Evolutionary conservation across 2,329 filamentous ascomycete species (phyloP), one percentile per base, ranked within the genome.

Genomic region (Pyricularia sp.): DNA sequence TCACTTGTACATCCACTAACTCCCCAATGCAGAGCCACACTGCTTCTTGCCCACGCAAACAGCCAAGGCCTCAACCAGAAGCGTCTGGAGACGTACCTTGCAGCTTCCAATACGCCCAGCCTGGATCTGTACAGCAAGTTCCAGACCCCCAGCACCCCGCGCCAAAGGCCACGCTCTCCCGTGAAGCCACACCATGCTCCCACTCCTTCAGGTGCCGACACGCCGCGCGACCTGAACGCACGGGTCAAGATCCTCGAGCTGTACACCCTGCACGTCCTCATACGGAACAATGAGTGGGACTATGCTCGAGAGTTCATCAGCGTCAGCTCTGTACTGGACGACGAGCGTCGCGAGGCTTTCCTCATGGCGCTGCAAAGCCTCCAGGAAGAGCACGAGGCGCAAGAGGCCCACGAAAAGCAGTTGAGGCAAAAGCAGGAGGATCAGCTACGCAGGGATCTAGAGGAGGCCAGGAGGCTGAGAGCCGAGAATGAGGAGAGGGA

Each of bases 201-300:
- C 3, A 26, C 58, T 5, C 75, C 81, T 20, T 87, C 86, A 70
- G 92, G 92, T 70, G 89, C 93, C 59, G 89, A 93, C 76, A 96
- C 93, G 0, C 93, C 93, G 0, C 88, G 92, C 71, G 93, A 97
- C 76, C 86, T 97, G 50, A 90, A 92, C 73, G 89, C 92, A 4
- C 87, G 93, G 64, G 89, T 97, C 72, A 97, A 96, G 81, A 92
- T 99, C 61, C 87, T 99, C 67, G 95, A 99, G 80, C 85, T 99
- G 10, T 99, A 97, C 78, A 96, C 93, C 0, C 85, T 99, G 4
- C 95, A 99, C 76, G 92, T 98, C 9, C 87, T 99, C n/a, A 89
- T 94, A 5, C 87, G 93, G 68, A 98, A 97, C 74, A 89, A 92
- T 69, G 93, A 98, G 80, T 99, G 95, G 95, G 92, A 97, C 70